Conservation (phyloP, 1,139 yeast species). For the Yamadazyma mexicana region DNA sequence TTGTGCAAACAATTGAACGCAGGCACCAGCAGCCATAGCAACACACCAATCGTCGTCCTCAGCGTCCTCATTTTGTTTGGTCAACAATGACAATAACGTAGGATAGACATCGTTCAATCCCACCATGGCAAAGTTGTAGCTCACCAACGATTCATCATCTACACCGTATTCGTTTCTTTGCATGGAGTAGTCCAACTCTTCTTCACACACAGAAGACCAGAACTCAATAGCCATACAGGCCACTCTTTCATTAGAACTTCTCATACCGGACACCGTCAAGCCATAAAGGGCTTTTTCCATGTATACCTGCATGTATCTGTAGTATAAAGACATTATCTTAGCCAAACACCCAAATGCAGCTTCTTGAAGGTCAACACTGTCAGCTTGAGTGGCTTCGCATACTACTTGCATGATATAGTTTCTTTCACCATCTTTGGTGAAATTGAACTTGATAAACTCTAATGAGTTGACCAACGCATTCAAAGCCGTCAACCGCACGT, state of each 20-base stretch:
- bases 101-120: slow-evolving; percentile 89
- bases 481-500: slow-evolving; percentile 85
- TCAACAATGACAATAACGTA: slow-evolving; percentile 72
- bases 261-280: slow-evolving; percentile 90
- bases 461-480: slow-evolving; percentile 89
- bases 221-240: slow-evolving; percentile 99
- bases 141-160: slow-evolving; percentile 33
- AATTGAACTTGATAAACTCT: slow-evolving; percentile 84
- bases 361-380: slow-evolving; percentile 79
- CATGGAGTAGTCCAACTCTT: slow-evolving; percentile 77
- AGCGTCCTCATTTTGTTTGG: slow-evolving; percentile 87
- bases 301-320: slow-evolving; percentile 85
- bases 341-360: slow-evolving; percentile 96
- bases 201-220: slow-evolving; percentile 98
- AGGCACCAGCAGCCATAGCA: slow-evolving; percentile 98
- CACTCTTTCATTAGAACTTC: slow-evolving; percentile 78
- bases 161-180: slow-evolving; percentile 60
- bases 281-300: slow-evolving; percentile 97
- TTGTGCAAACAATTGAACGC: slow-evolving; percentile 90
- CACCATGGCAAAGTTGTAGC: slow-evolving; percentile 76
- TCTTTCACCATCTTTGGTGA: slow-evolving; percentile 91
- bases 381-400: slow-evolving; percentile 95
- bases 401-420: slow-evolving; percentile 98
- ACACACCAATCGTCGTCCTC: slow-evolving; percentile 98
- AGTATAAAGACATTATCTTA: slow-evolving; percentile 86